Evolutionary conservation across 148 eudicot genomes (phyloP).

Genomic region (Amaranthus cruentus): DNA sequence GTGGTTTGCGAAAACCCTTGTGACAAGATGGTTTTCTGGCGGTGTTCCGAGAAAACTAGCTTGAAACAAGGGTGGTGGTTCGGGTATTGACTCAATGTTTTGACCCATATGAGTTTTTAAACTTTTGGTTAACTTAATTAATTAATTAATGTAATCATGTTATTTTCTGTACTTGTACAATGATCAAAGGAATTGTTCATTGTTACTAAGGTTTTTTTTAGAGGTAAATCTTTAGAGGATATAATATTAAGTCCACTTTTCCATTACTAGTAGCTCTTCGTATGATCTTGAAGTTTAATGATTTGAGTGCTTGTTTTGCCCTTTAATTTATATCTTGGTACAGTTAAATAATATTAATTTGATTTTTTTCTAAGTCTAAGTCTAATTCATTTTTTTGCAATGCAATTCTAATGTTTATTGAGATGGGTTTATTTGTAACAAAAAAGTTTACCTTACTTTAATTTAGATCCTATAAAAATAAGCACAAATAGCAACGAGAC

Average conservation of each 20-base stretch:
- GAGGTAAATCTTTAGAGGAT: background rate
- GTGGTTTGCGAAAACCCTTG: constrained; percentile 30
- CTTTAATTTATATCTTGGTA: constrained; percentile 1
- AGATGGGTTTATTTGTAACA: too few relatives aligned
- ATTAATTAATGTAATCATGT: constrained; percentile 14
- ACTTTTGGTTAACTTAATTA: background rate
- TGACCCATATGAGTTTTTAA: constrained; percentile 22
- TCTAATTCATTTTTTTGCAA: background rate
- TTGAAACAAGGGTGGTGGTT: constrained; percentile 68
- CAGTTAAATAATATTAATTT: background rate
- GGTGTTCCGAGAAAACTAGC: background rate
- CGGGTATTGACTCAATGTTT: constrained; percentile 92
- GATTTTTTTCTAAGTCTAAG: background rate
- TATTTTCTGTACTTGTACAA: constrained; percentile 14
- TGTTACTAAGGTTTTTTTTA: background rate
- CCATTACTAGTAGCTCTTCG: background rate
- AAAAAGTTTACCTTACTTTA: too few relatives aligned
- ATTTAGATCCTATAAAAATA: too few relatives aligned
- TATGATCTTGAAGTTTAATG: background rate
- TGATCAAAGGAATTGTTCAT: constrained; percentile 6
- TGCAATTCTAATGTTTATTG: too few relatives aligned
- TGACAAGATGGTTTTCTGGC: constrained; percentile 2
- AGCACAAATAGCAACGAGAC: too few relatives aligned
- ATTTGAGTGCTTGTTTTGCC: constrained; percentile 1
- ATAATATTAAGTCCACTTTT: background rate